Conservation (phyloP, 805 yeast genomes). For the Barnettozyma wickerhamii region DNA sequence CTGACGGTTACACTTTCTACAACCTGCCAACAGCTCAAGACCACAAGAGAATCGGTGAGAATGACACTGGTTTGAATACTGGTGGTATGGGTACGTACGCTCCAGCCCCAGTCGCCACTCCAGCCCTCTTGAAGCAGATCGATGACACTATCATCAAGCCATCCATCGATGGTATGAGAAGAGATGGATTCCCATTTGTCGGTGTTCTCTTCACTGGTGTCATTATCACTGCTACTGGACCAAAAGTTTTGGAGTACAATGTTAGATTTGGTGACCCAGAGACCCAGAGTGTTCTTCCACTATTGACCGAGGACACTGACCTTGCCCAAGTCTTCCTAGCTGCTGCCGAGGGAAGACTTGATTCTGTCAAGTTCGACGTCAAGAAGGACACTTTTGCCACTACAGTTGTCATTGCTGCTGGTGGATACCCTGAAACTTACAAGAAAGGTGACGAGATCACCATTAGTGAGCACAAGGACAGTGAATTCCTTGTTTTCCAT, state of each 20-base stretch:
- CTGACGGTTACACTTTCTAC: conserved; percentile 89
- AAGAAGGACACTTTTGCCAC: conserved; percentile 63
- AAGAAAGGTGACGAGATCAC: conserved; percentile 82
- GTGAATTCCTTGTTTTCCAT: conserved; percentile 77
- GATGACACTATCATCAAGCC: conserved; percentile 79
- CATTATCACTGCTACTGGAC: conserved; percentile 83
- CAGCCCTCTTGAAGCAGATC: conserved; percentile 63
- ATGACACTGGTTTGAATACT: conserved; percentile 91
- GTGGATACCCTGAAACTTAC: conserved; percentile 92
- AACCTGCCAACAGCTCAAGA: conserved; percentile 98
- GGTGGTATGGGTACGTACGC: conserved; percentile 99
- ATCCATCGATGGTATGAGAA: conserved; percentile 93
- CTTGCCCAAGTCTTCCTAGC: conserved; percentile 90
- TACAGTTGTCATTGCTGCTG: conserved; percentile 95
- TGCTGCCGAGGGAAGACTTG: conserved; percentile 90
- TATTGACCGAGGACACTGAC: conserved; percentile 80
- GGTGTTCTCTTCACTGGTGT: conserved; percentile 96
- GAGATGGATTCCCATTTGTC: conserved; percentile 90
- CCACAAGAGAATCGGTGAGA: conserved; percentile 92
- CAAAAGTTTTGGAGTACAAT: conserved; percentile 93
- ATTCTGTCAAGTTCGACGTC: conserved; percentile 62
- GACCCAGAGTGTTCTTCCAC: conserved; percentile 92
- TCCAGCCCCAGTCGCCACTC: conserved; percentile 94
- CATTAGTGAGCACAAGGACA: conserved; percentile 34
- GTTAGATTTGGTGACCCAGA: conserved; percentile 99